Base-by-base conservation (phyloP, 352 stramenopile genomes). In the Phytophthora pseudosyringae region DNA sequence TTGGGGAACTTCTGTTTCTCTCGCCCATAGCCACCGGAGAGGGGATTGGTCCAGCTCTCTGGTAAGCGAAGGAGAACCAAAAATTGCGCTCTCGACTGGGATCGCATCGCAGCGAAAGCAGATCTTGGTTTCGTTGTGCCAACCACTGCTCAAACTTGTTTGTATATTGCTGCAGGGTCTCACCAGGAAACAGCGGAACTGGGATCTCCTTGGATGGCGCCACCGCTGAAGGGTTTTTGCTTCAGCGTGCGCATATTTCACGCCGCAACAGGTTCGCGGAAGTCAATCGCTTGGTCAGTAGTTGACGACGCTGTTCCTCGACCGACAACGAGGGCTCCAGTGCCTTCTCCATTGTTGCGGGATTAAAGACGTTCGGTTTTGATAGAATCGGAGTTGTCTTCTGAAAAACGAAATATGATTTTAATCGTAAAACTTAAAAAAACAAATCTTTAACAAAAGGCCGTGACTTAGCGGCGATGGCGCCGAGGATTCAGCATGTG, bases 31-130 rank as follows among this genome's bases (percentile, higher is more conserved):
- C 10, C 10, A 35, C 10, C 10, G 31, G 10, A 35, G 31, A 35
- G 16, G 40, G 8, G 31, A 31, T n/a, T n/a, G 5, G 9, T 7
- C 21, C 32, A 6, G 33, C 32, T 48, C 55, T 33, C 9, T 38
- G 25, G 16, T 58, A 21, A 15, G 57, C 57, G 7, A 64, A 64
- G 7, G 45, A 57, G 40, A 58, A 57, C 35, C 56, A 57, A 41
- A 64, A 64, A 15, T 43, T 41, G 8, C 56, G 56, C 56, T 58
- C 56, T 15, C 36, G 35, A 36, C 28, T 49, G 0, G 45, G 45
- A 18, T 58, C 29, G 15, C 9, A 7, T 12, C 36, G 44, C 16
- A 64, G 5, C 31, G 13, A n/a, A 25, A 5, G 26, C 16, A 55
- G 29, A 26, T 28, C 32, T n/a, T 56, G 21, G 43, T 13, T 4